phyloP scores from a whole-genome alignment of 768 basidiomycete species.

The Leccinum fibrillosum region DNA sequence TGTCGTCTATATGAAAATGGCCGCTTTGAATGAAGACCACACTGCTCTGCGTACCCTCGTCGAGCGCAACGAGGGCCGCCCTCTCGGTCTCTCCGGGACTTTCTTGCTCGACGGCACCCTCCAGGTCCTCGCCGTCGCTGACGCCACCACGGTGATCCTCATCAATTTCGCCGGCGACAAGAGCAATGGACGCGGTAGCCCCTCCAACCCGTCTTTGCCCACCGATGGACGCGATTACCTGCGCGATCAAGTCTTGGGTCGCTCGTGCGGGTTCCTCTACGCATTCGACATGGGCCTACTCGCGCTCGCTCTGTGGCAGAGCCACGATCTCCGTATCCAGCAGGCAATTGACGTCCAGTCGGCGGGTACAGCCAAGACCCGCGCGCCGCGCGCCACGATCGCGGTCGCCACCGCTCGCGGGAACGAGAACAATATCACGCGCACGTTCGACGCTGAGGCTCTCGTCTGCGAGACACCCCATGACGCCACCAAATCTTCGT shows the following conservation, averaged over 20 bases:
- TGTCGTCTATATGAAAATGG: constrained; percentile 14
- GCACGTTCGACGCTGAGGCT: constrained; percentile 1
- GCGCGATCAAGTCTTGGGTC: constrained; percentile 28
- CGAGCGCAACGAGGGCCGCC: constrained; percentile 32
- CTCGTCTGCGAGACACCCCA: constrained; percentile 4
- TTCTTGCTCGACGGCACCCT: constrained; percentile 24
- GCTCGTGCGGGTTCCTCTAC: constrained; percentile 26
- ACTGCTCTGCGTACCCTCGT: constrained; percentile 20
- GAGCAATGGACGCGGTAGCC: constrained; percentile 33
- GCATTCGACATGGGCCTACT: constrained; percentile 31
- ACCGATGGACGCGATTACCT: constrained; percentile 26
- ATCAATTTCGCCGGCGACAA: constrained; percentile 27
- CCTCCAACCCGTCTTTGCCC: constrained; percentile 15
- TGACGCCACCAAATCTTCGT: not conserved
- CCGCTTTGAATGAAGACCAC: constrained; percentile 23
- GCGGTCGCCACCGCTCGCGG: constrained; percentile 9
- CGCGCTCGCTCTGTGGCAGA: constrained; percentile 30
- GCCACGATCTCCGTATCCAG: constrained; percentile 31
- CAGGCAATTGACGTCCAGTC: constrained; percentile 33
- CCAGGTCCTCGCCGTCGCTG: constrained; percentile 26
- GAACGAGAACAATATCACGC: constrained; percentile 14
- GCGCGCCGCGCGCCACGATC: constrained; percentile 20
- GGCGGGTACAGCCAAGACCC: constrained; percentile 10
- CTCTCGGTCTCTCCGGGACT: constrained; percentile 29
- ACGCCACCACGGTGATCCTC: constrained; percentile 24